These are phyloP conservation scores for Acacia crassicarpa DNA, from an alignment of 306 rosid genomes.

Conservation along the genomic window DNA sequence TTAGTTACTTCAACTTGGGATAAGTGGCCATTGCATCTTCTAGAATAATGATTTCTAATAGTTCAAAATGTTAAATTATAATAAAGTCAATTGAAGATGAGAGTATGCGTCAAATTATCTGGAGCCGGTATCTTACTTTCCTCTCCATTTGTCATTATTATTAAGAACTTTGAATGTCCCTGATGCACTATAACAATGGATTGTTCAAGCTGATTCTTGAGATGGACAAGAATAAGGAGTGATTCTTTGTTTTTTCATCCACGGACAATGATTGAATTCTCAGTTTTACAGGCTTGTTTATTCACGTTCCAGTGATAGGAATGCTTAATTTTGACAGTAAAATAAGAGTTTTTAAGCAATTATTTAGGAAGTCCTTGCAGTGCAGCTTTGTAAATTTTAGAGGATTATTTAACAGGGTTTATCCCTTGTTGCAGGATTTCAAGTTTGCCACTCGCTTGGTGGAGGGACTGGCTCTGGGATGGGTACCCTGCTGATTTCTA, in stretches of 20 bases:
- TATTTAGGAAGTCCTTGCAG: not conserved
- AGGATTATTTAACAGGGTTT: not conserved
- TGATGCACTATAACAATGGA: not conserved
- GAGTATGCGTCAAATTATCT: not conserved
- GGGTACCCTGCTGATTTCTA: conserved; percentile 59
- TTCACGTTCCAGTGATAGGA: not conserved
- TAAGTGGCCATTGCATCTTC: not conserved
- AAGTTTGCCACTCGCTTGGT: conserved; percentile 59
- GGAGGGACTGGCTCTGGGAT: conserved; percentile 68
- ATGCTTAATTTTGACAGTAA: not conserved
- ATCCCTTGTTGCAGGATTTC: conserved; percentile 42
- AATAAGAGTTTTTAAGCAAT: not conserved
- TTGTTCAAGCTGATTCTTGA: not conserved
- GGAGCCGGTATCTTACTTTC: not conserved
- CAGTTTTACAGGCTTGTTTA: not conserved
- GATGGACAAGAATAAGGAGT: not conserved
- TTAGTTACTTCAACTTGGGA: not conserved
- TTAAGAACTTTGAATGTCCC: not conserved
- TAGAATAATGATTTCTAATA: not conserved
- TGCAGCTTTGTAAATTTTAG: not conserved
- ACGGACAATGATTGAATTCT: not conserved
- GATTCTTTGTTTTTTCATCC: not conserved
- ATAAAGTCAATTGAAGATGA: not conserved
- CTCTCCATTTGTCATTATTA: not conserved
- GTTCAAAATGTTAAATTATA: not conserved